Evolutionary conservation across 768 basidiomycete genomes (phyloP), one percentile per base, ranked within the genome.

Genomic region (Termitomyces titanicus): DNA sequence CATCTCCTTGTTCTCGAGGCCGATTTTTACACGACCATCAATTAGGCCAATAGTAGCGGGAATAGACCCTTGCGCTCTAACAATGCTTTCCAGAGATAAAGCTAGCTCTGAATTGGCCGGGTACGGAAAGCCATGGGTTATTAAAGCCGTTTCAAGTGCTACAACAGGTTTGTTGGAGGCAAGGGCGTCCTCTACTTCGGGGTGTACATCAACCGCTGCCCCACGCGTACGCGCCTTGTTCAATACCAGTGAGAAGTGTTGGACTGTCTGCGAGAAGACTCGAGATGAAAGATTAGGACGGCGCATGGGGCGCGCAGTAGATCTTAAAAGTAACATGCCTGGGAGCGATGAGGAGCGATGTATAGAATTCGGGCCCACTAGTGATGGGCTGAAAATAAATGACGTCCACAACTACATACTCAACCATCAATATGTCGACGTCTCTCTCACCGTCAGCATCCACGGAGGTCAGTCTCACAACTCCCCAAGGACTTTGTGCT

Each of bases 41-140:
- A 98, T 74, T 43, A 99, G 68, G 13, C 87, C 94, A 58, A 98
- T 89, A 1, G 94, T 98, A 1, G 96, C 95, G 7, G 97, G 97
- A 22, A 88, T 74, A n/a, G 86, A 83, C 3, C 89, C 88, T 31
- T 82, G 81, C 2, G 79, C 77, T 56, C 93, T 79, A 29, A 96
- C 86, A 47, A 89, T 86, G 7, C 64, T 66, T 68, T 94, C 92
- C 18, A 96, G 76, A 6, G 85, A 84, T 31, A 73, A 72, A 0
- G 92, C 86, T 22, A 89, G 85, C 25, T 85, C 75, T 6, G 88
- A 67, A 64, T 93, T 95, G 35, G 78, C 76, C 0, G 94, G 94
- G 60, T 84, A 84, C 0, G 93, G 92, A 73, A 96, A 84, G 18
- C 94, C 96, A 75, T 98, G 93, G 1, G 94, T 94, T 56, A 97